Percentiles rank a stretch among this genome's conserved stretches.
These are phyloP conservation scores for Heliamphora pulchella DNA, from an alignment of 179 eudicot species.

Conservation along the genomic window DNA sequence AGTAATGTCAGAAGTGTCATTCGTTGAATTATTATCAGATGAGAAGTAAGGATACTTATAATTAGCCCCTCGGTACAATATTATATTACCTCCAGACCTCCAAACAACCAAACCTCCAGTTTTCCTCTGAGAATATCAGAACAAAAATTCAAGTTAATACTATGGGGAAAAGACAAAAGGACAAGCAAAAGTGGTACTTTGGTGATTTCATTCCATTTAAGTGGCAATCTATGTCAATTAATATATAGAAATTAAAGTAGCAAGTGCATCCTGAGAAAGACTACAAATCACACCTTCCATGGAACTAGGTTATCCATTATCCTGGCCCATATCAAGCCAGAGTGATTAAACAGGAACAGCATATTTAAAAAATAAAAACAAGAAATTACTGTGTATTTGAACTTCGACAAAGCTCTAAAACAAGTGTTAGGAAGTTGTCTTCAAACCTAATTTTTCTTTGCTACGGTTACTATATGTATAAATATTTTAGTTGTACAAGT, in stretches of 20 bases:
- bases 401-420: slow-evolving; percentile 8
- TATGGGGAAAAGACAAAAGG: not conserved
- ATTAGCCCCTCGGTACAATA: slow-evolving; percentile 77
- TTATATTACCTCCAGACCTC: slow-evolving; percentile 87
- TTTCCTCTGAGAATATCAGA: slow-evolving; percentile 56
- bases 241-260: not conserved
- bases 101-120: slow-evolving; percentile 95
- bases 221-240: not conserved
- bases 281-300: not conserved
- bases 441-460: not conserved
- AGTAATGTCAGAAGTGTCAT: slow-evolving; percentile 27
- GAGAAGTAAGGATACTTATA: slow-evolving; percentile 85
- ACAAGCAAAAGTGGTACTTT: not conserved
- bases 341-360: not conserved
- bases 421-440: not conserved
- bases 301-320: not conserved
- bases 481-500: not conserved
- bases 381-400: not conserved
- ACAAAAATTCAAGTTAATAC: slow-evolving; percentile 14
- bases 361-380: not conserved
- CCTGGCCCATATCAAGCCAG: not conserved
- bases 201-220: not conserved
- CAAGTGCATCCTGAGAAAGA: not conserved
- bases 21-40: slow-evolving; percentile 24
- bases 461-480: not conserved